A percentile compares a stretch with the other conserved stretches of the same genome.
Conservation (phyloP, 2,329 filamentous ascomycete genomes). For the Fusarium lateritium region DNA sequence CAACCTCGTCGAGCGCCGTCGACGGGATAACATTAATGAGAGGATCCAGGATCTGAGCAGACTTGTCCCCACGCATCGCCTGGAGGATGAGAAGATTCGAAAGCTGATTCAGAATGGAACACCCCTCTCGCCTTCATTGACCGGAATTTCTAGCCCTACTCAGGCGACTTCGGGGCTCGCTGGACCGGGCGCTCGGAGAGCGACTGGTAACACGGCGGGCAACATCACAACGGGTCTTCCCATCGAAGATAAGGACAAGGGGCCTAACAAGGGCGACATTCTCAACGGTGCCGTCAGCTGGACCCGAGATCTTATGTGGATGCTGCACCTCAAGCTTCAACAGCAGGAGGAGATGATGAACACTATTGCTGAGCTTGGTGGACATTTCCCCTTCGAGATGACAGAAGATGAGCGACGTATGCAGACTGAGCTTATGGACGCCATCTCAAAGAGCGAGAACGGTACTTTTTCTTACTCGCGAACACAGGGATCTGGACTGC, state of each 20-base stretch:
- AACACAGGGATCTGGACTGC: constrained; percentile 84
- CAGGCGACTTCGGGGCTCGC: constrained; percentile 89
- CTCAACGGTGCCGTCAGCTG: constrained; percentile 97
- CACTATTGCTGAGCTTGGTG: constrained; percentile 79
- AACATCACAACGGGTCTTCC: constrained; percentile 95
- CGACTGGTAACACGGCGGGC: constrained; percentile 76
- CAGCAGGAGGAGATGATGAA: constrained; percentile 91
- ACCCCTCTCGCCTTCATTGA: constrained; percentile 86
- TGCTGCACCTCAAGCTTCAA: constrained; percentile 88
- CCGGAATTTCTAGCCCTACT: constrained; percentile 76
- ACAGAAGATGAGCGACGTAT: constrained; percentile 96
- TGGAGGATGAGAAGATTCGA: constrained; percentile 97
- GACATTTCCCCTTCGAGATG: constrained; percentile 83
- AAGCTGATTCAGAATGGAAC: constrained; percentile 96
- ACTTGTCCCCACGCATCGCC: constrained; percentile 89
- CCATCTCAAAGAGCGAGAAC: constrained; percentile 84
- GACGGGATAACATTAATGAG: constrained; percentile 98
- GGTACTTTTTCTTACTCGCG: constrained; percentile 88
- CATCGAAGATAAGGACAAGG: constrained; percentile 97
- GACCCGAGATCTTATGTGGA: constrained; percentile 98
- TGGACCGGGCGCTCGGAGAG: constrained; percentile 85
- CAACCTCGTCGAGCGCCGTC: constrained; percentile 94
- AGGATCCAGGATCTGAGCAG: constrained; percentile 96
- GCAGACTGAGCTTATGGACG: constrained; percentile 92
- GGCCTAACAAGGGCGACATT: constrained; percentile 98